Conservation (phyloP, 2,329 filamentous ascomycete genomes). For the Aspergillus sp. region DNA sequence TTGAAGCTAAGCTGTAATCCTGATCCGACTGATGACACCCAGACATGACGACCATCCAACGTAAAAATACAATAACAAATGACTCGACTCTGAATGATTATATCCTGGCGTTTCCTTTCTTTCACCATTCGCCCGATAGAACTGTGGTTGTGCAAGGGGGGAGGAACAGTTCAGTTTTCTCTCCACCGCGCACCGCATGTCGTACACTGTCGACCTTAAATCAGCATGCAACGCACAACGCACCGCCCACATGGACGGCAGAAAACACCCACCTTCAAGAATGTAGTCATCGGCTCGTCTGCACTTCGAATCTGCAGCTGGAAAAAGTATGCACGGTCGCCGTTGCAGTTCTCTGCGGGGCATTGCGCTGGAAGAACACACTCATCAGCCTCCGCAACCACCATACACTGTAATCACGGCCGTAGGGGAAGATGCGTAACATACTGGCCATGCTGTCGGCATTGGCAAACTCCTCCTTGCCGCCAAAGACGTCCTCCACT, state of each 20-base stretch:
- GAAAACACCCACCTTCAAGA: conserved; percentile 68
- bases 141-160: neutral
- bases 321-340: conserved; percentile 86
- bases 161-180: conserved; percentile 41
- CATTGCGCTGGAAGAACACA: conserved; percentile 65
- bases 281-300: conserved; percentile 97
- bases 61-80: neutral
- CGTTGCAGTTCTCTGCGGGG: conserved; percentile 74
- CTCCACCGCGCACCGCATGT: conserved; percentile 48
- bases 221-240: conserved; percentile 15
- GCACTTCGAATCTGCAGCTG: conserved; percentile 97
- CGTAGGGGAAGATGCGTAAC: conserved; percentile 12
- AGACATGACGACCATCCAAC: too few species aligned
- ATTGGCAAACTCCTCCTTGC: conserved; percentile 84
- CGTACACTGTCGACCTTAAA: conserved; percentile 40
- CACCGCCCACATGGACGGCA: conserved; percentile 13
- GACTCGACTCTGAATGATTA: neutral
- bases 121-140: neutral
- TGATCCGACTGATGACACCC: neutral
- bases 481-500: conserved; percentile 86
- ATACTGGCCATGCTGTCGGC: conserved; percentile 73
- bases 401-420: neutral
- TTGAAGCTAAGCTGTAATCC: conserved; percentile 2
- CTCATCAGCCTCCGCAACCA: conserved; percentile 10
- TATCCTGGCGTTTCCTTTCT: neutral